Base-by-base conservation (phyloP, 805 yeast species). In the Sungouiozyma intestinalis region DNA sequence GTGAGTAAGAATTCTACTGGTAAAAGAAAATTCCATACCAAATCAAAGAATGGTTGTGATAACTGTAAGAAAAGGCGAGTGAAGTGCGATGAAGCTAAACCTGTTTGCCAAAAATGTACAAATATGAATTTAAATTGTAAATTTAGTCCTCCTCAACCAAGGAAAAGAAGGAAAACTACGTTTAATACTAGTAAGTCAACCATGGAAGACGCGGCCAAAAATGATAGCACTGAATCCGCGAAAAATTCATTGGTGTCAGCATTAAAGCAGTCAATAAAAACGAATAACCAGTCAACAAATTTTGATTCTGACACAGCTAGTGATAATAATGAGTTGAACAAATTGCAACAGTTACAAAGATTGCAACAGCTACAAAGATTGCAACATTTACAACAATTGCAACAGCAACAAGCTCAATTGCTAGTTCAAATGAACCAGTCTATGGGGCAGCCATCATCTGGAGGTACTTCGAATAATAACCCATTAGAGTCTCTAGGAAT, bases 21-120 rank as follows among this genome's bases (percentile, higher is more conserved):
- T 2, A 88, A 86, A 63, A 72, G 97, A 38, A 82, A 85, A 56
- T 90, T 81, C 56, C 97, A 90, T 59, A 83, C 80, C 46, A 90
- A 90, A 63, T 83, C 94, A 35, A 74, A 94, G 45, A 75, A 76
- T 43, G 97, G 97, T 0, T 88, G 97, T 64, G 74, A 79, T 34
- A 83, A 94, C 2, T 88, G 97, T 63, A 88, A 88, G 57, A 73
- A 76, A 47, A 73, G 97, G 52, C 68, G 97, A 38, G 96, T 90
- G 34, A 88, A 88, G 57, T 88, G 97, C 67, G 97, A 88, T 60
- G 97, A 90, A 61, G 66, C 68, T 1, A 81, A 78, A 45, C 97
- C 97, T 1, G 57, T 66, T 8, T 88, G 97, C 60, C 67, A 67
- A 19, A 86, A 86, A 62, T 88, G 97, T 63, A 63, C 69, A 40